Base-by-base conservation (phyloP, 2,329 filamentous ascomycete genomes). In the Sporothrix sp. region DNA sequence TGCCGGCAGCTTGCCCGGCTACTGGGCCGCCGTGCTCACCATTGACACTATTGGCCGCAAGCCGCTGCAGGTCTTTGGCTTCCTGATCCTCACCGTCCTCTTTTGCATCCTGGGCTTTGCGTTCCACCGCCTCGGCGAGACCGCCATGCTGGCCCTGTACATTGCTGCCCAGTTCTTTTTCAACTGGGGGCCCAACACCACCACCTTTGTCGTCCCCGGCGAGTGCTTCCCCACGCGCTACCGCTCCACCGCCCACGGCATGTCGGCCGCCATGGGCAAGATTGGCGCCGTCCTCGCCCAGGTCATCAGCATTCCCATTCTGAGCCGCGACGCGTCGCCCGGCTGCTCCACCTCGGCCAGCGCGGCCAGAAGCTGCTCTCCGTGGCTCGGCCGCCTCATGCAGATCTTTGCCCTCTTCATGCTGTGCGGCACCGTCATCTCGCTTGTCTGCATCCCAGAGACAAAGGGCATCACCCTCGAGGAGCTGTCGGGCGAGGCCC, bases 401-500 rank as follows among this genome's bases (percentile, higher is more conserved):
- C 75, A 87, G 63, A 84, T 89, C 33, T 89, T 87, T 64, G 84
- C 84, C 0, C 71, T 87, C 9, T 89, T 91, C 71, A 90, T 89
- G 86, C 71, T 90, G 6, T 74, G 76, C 47, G 87, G 87, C 32
- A 76, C 78, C 42, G 66, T 87, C 42, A 79, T 79, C 3, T 81
- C 82, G 1, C 68, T 89, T 3, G 67, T 91, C n/a, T 53, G 51
- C 30, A 81, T 90, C 20, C 85, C 85, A 0, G 86, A 89, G 67
- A 89, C 83, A 0, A 88, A 84, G 68, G 75, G 83, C 1, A 73
- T 80, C 63, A 87, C 85, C 0, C 70, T 93, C 37, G 87, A 88
- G 62, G 76, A 82, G 56, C 68, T 88, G 14, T 75, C 81, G 1
- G 82, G 82, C 9, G 84, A 87, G 63, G 70, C 77, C 3, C 75